Conservation (phyloP, 2,329 filamentous ascomycete species). For the Diaporthe sp. region DNA sequence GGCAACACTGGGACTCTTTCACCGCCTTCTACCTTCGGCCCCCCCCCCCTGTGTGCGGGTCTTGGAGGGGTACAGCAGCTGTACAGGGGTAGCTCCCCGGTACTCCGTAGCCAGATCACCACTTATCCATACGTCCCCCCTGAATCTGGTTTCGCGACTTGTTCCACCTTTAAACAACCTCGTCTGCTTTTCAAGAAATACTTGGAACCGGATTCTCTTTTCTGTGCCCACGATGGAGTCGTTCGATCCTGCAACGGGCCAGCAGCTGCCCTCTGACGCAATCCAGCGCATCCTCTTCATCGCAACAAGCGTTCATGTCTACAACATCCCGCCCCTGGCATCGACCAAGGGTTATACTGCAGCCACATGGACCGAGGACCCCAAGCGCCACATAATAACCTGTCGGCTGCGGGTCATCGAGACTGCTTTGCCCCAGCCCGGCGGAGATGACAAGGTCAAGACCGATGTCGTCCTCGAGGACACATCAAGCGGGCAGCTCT, state of each 20-base stretch:
- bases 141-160: neutral
- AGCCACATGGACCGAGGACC: slow-evolving; percentile 78
- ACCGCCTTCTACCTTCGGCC: slow-evolving; percentile 12
- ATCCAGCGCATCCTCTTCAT: slow-evolving; percentile 89
- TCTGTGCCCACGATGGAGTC: slow-evolving; percentile 61
- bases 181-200: neutral
- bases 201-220: neutral
- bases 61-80: slow-evolving; percentile 15
- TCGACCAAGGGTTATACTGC: slow-evolving; percentile 84
- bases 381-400: slow-evolving; percentile 84
- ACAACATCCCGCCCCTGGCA: slow-evolving; percentile 84
- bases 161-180: neutral
- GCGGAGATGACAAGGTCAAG: slow-evolving; percentile 67
- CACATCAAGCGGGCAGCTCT: slow-evolving; percentile 75
- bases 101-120: slow-evolving; percentile 18
- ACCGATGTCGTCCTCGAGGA: slow-evolving; percentile 86
- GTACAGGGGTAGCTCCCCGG: neutral
- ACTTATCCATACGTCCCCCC: neutral
- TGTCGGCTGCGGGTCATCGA: slow-evolving; percentile 83
- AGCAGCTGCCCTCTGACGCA: slow-evolving; percentile 75
- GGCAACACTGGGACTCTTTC: neutral
- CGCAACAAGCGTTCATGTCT: slow-evolving; percentile 80
- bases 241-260: slow-evolving; percentile 78
- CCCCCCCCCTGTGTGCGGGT: neutral
- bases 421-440: slow-evolving; percentile 66